Conservation (phyloP, 2,329 filamentous ascomycete species). For the Tothia fuscella region DNA sequence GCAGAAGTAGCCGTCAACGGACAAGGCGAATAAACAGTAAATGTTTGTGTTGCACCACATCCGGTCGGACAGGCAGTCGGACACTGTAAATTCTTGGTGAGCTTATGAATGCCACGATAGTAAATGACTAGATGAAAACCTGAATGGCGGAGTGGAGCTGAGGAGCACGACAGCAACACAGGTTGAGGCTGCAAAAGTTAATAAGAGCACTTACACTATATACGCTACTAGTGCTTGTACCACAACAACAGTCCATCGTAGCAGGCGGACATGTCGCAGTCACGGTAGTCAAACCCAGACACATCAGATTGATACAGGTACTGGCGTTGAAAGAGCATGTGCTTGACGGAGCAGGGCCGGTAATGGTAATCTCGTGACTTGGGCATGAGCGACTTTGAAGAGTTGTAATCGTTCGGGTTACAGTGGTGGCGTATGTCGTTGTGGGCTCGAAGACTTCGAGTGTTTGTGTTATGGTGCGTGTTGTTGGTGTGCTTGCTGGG, state of each 20-base stretch:
- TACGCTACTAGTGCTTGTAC: neutral
- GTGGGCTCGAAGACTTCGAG: neutral
- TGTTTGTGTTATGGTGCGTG: conserved; percentile 1
- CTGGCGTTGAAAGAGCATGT: conserved; percentile 2
- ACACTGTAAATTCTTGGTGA: neutral
- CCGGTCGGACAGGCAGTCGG: conserved; percentile 1
- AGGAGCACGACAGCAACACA: no score
- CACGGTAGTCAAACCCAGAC: neutral
- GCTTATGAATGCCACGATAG: neutral
- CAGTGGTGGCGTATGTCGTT: neutral
- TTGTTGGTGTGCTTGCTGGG: neutral
- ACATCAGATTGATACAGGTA: neutral
- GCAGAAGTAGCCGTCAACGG: neutral
- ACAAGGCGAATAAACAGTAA: neutral
- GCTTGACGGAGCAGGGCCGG: neutral
- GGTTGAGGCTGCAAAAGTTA: no score
- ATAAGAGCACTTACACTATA: neutral
- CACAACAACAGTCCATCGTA: neutral
- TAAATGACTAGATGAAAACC: no score
- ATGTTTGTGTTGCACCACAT: neutral
- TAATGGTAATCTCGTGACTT: conserved; percentile 1
- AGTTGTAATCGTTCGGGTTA: neutral
- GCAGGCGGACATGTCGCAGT: neutral
- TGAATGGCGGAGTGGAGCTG: no score
- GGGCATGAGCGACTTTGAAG: neutral